A percentile compares a stretch with the other conserved stretches of the same genome.
Conservation (phyloP, 345 rosid species). For the Eucalyptus shirleyi region DNA sequence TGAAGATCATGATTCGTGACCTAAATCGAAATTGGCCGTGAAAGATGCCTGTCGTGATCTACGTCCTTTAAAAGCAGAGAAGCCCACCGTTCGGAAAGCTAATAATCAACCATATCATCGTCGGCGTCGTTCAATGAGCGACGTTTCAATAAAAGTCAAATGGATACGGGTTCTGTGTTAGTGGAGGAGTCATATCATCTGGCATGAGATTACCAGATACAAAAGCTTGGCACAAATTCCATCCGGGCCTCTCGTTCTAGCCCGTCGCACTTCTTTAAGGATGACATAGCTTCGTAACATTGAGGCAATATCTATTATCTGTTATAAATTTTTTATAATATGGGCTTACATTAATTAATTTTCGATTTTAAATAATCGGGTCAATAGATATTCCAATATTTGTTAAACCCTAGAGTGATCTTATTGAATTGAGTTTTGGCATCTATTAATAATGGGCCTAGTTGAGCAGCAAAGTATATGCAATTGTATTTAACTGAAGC, state of each 20-base stretch:
- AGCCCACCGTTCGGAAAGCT: neutral
- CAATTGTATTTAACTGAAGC: no score
- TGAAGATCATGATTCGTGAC: neutral
- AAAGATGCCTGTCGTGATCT: neutral
- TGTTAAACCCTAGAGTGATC: no score
- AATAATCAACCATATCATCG: neutral
- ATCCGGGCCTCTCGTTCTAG: neutral
- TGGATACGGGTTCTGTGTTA: neutral
- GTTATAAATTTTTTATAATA: no score
- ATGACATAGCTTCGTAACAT: neutral
- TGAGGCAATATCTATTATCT: neutral
- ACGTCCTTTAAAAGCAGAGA: neutral
- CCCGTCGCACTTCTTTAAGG: neutral
- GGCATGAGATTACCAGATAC: neutral
- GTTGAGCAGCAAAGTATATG: no score
- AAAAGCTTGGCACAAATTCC: neutral
- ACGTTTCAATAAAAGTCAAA: neutral
- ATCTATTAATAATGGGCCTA: no score
- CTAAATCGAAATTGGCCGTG: neutral
- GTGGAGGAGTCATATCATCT: neutral
- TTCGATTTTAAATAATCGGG: no score
- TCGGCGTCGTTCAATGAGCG: neutral
- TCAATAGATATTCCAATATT: no score
- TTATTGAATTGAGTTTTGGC: no score
- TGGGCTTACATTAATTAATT: no score